Conservation (phyloP, 345 rosid genomes). For the Populus simonii region DNA sequence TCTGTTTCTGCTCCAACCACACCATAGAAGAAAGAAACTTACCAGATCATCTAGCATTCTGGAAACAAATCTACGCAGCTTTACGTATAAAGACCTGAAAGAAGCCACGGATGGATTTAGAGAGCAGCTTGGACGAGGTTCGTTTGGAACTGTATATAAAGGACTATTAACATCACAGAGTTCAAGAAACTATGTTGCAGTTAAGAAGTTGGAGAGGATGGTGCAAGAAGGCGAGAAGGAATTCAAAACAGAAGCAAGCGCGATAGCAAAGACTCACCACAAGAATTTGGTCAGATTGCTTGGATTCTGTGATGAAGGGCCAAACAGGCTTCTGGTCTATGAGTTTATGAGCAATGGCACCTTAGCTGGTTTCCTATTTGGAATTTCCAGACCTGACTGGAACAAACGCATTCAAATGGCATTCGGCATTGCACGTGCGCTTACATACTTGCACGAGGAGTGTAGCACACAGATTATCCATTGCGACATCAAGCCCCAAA, state of each 20-base stretch:
- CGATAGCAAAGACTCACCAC: neutral
- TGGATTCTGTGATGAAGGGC: conserved; percentile 8
- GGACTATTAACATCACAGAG: conserved; percentile 4
- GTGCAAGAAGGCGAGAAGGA: conserved; percentile 11
- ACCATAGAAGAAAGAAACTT: neutral
- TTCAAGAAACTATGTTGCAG: conserved; percentile 3
- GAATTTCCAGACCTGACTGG: conserved; percentile 7
- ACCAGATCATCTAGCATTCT: neutral
- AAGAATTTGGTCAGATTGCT: conserved; percentile 9
- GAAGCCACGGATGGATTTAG: conserved; percentile 14
- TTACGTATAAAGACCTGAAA: conserved; percentile 1
- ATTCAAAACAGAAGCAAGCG: conserved; percentile 5
- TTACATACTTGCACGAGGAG: conserved; percentile 3
- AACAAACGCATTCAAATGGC: conserved; percentile 6
- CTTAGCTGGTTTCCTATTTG: conserved; percentile 10
- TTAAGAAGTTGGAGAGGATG: conserved; percentile 14
- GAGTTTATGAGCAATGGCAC: conserved; percentile 18
- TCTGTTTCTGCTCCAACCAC: neutral
- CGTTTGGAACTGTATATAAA: conserved; percentile 14
- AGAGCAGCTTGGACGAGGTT: conserved; percentile 16
- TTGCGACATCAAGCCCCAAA: conserved; percentile 7
- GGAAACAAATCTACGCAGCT: conserved; percentile 2
- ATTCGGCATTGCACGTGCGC: conserved; percentile 15
- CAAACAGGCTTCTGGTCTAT: conserved; percentile 6
- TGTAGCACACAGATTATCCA: conserved; percentile 16